A percentile compares a stretch with the other conserved stretches of the same genome.
phyloP scores from a whole-genome alignment of 176 grass and related monocot genomes.

The Ampelocalamus luodianensis region DNA sequence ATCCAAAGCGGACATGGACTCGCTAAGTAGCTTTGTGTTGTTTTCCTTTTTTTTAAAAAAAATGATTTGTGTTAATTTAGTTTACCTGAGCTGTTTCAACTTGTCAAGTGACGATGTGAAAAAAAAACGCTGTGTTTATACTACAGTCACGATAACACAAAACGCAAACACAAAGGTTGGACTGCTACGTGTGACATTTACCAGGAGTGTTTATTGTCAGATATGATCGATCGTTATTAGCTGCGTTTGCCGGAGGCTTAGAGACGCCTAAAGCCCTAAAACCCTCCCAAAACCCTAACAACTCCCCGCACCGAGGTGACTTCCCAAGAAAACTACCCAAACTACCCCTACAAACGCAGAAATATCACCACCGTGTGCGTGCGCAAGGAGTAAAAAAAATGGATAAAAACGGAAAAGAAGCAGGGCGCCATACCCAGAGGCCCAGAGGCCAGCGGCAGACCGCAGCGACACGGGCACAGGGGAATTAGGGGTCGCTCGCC shows the following conservation, averaged over 20 bases:
- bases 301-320: too few relatives aligned
- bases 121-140: too few relatives aligned
- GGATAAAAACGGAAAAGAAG: background rate
- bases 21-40: too few relatives aligned
- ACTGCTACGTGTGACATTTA: too few relatives aligned
- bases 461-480: background rate
- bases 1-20: too few relatives aligned
- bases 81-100: too few relatives aligned
- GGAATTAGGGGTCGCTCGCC: slow-evolving; percentile 11
- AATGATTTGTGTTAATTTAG: too few relatives aligned
- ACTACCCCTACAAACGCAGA: slow-evolving; percentile 16
- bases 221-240: background rate
- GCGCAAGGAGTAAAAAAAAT: background rate
- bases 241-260: background rate
- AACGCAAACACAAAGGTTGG: too few relatives aligned
- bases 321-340: background rate
- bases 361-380: slow-evolving; percentile 39
- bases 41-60: too few relatives aligned
- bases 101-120: too few relatives aligned
- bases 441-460: slow-evolving; percentile 22
- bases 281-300: slow-evolving; percentile 53
- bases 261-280: slow-evolving; percentile 23
- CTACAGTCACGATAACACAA: too few relatives aligned
- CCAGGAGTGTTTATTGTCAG: too few relatives aligned
- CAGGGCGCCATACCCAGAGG: slow-evolving; percentile 17